Percentiles rank a stretch among this genome's conserved stretches.
Evolutionary conservation across 768 basidiomycete species (phyloP).

Genomic region (Psilocybe tampanensis): DNA sequence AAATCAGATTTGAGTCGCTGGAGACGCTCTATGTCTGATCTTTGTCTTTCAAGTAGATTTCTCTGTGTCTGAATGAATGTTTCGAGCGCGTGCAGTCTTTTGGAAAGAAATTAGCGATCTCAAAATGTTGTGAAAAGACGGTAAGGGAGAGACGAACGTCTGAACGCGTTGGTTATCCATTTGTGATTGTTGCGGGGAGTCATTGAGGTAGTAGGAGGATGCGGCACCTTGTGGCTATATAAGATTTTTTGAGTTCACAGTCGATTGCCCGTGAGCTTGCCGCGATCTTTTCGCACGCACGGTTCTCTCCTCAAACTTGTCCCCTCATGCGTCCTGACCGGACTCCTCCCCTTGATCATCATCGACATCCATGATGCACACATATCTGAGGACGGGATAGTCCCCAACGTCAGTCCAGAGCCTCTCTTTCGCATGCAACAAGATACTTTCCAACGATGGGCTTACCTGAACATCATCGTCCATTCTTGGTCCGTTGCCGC

Average conservation of each 20-base stretch:
- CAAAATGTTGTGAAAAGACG: background rate
- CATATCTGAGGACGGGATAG: too few species aligned
- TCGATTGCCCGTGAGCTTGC: slow-evolving; percentile 11
- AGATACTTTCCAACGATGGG: too few species aligned
- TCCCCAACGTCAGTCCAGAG: too few species aligned
- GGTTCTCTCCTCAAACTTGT: slow-evolving; percentile 7
- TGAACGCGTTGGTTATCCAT: slow-evolving; percentile 42
- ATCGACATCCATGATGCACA: too few species aligned
- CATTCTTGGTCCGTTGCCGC: too few species aligned
- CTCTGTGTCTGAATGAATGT: slow-evolving; percentile 65
- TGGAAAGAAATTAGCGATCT: background rate
- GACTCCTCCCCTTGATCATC: too few species aligned
- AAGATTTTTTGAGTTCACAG: slow-evolving; percentile 18
- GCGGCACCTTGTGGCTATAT: slow-evolving; percentile 11
- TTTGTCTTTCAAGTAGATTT: slow-evolving; percentile 58
- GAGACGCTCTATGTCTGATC: slow-evolving; percentile 63
- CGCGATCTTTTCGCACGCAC: slow-evolving; percentile 21
- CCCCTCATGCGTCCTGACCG: background rate
- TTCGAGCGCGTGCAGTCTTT: slow-evolving; percentile 66
- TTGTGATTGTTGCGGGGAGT: slow-evolving; percentile 18
- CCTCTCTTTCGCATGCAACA: too few species aligned
- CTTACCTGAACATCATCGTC: too few species aligned
- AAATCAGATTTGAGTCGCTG: slow-evolving; percentile 30
- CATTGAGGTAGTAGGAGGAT: slow-evolving; percentile 16
- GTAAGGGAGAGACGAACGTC: slow-evolving; percentile 32